Evolutionary conservation across 2,329 filamentous ascomycete genomes (phyloP).

Genomic region (Sclerotinia sclerotiorum): DNA sequence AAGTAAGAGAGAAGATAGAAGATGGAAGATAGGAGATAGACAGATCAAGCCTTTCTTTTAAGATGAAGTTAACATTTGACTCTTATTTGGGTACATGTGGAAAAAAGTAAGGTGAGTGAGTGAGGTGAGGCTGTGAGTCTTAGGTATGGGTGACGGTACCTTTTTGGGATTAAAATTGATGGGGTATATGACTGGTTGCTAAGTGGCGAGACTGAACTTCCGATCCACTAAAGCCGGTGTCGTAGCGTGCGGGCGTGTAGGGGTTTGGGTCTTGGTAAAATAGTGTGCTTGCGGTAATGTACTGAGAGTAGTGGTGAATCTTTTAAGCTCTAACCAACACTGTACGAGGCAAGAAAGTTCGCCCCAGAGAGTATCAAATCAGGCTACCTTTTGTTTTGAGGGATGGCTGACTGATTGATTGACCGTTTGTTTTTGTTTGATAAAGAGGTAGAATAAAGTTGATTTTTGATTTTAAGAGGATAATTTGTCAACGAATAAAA

Average conservation of each 20-base stretch:
- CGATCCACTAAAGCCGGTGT: constrained; percentile 2
- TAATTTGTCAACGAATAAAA: background rate
- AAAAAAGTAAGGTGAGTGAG: background rate
- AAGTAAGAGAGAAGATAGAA: background rate
- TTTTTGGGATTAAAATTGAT: constrained; percentile 12
- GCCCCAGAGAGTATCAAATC: background rate
- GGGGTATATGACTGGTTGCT: constrained; percentile 19
- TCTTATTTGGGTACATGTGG: background rate
- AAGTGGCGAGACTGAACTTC: constrained; percentile 20
- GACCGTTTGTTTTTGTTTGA: background rate
- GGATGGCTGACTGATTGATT: background rate
- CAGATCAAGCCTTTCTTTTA: background rate
- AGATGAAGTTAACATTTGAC: constrained; percentile 2
- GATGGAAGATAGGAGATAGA: background rate
- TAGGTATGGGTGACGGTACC: constrained; percentile 2
- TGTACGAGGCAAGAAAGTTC: background rate
- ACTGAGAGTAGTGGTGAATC: background rate
- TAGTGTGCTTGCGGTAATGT: too few relatives aligned
- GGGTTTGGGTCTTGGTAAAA: background rate
- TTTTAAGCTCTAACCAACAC: background rate
- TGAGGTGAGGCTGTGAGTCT: constrained; percentile 5
- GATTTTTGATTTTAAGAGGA: background rate
- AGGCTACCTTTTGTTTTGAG: background rate
- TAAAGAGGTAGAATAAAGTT: background rate
- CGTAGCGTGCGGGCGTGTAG: background rate